Conservation (phyloP, 768 basidiomycete species). For the Mycena venus region DNA sequence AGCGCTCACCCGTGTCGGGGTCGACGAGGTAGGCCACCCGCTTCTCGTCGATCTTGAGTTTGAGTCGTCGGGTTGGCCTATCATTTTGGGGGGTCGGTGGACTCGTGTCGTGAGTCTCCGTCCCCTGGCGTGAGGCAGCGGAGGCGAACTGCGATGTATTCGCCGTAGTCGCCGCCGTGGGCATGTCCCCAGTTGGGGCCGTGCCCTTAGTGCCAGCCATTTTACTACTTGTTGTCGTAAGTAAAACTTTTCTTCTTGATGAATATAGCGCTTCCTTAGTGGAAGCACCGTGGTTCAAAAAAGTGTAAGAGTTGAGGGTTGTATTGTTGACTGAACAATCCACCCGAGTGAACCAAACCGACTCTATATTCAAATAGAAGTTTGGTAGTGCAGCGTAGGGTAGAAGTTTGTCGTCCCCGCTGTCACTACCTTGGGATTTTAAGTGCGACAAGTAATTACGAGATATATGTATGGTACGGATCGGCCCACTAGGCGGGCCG, state of each 20-base stretch:
- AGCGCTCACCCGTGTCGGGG: background rate
- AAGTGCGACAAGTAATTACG: too few species aligned
- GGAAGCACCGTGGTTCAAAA: background rate
- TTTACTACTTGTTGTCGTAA: background rate
- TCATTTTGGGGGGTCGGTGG: too few species aligned
- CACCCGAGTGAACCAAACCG: background rate
- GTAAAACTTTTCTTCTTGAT: background rate
- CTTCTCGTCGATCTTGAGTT: background rate
- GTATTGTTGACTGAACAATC: background rate
- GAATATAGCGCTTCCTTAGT: background rate
- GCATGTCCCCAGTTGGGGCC: background rate
- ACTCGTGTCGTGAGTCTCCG: too few species aligned
- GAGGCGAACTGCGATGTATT: too few species aligned
- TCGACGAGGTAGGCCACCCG: background rate
- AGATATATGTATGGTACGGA: too few species aligned
- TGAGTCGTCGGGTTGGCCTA: background rate
- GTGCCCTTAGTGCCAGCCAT: background rate
- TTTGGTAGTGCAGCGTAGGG: background rate
- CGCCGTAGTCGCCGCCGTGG: too few species aligned
- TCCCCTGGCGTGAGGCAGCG: too few species aligned
- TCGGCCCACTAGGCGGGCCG: too few species aligned
- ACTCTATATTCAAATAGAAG: background rate
- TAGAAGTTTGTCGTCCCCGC: too few species aligned
- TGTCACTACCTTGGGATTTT: too few species aligned
- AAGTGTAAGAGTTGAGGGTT: background rate